A percentile compares a stretch with the other conserved stretches of the same genome.
These are phyloP conservation scores for Canavalia ensiformis DNA, from an alignment of 306 rosid genomes.

Conservation along the genomic window DNA sequence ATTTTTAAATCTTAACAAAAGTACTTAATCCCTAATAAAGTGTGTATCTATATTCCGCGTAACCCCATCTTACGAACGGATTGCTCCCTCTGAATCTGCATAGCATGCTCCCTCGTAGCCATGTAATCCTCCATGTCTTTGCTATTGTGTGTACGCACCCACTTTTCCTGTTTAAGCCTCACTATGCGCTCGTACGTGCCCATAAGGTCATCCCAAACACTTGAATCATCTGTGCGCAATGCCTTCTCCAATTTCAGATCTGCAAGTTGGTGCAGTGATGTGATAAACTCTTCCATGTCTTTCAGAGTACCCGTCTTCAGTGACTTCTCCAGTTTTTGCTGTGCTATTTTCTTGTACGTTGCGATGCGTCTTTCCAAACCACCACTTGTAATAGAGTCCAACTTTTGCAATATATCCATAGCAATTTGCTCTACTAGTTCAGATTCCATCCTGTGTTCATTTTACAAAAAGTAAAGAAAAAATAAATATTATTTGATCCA, in stretches of 20 bases:
- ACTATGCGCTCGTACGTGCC: conserved; percentile 12
- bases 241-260: conserved; percentile 51
- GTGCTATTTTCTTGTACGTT: conserved; percentile 30
- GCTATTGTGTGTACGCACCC: background rate
- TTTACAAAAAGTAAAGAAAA: no score
- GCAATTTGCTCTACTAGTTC: conserved; percentile 51
- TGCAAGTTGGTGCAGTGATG: conserved; percentile 22
- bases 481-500: no score
- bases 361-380: conserved; percentile 40
- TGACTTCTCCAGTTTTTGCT: conserved; percentile 38
- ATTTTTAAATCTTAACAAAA: no score
- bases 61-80: background rate
- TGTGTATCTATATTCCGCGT: conserved; percentile 2
- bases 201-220: conserved; percentile 41
- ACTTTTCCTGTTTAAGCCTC: conserved; percentile 31
- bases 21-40: no score
- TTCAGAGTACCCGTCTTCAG: conserved; percentile 15
- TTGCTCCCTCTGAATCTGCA: background rate
- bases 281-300: conserved; percentile 38
- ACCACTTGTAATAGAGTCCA: conserved; percentile 23
- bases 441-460: conserved; percentile 43
- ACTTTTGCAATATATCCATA: conserved; percentile 36
- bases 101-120: background rate
- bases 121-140: background rate
- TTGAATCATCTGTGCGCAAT: background rate